Percentiles rank a stretch among this genome's conserved stretches.
These are phyloP conservation scores for Arthrobotrys sphaeroides DNA, from an alignment of 2,329 filamentous ascomycete genomes.

Conservation along the genomic window DNA sequence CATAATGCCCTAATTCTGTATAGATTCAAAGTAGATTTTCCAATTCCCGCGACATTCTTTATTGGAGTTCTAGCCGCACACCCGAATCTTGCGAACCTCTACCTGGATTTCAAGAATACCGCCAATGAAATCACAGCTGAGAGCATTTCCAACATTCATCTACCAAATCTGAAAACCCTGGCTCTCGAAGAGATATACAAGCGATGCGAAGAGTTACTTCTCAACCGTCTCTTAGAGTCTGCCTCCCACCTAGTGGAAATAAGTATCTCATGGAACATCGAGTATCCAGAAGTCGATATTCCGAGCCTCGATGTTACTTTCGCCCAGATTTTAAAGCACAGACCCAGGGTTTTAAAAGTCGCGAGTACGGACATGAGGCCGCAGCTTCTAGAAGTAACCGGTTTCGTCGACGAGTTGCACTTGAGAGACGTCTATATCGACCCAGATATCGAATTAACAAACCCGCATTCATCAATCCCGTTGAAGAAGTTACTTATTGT, in stretches of 20 bases:
- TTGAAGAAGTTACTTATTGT: conserved; percentile 23
- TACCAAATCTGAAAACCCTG: conserved; percentile 21
- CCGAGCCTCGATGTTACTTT: neutral
- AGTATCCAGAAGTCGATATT: neutral
- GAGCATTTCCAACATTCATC: neutral
- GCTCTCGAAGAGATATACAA: neutral
- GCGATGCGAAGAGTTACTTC: neutral
- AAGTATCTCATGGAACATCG: neutral
- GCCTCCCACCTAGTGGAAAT: neutral
- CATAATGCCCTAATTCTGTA: neutral
- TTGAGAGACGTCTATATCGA: neutral
- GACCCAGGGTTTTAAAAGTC: conserved; percentile 1
- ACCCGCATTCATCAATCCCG: neutral
- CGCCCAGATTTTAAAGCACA: neutral
- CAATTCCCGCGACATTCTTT: neutral
- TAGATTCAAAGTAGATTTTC: conserved; percentile 17
- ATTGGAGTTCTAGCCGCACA: neutral
- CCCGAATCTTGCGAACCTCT: conserved; percentile 19
- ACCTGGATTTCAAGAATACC: conserved; percentile 5
- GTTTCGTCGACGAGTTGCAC: conserved; percentile 18
- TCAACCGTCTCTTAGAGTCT: conserved; percentile 4
- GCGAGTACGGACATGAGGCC: neutral
- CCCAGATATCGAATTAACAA: neutral
- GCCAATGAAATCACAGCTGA: neutral
- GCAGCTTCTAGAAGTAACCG: neutral